phyloP scores from a whole-genome alignment of 164 flowering plant species.

The Cinnamomum chago region DNA sequence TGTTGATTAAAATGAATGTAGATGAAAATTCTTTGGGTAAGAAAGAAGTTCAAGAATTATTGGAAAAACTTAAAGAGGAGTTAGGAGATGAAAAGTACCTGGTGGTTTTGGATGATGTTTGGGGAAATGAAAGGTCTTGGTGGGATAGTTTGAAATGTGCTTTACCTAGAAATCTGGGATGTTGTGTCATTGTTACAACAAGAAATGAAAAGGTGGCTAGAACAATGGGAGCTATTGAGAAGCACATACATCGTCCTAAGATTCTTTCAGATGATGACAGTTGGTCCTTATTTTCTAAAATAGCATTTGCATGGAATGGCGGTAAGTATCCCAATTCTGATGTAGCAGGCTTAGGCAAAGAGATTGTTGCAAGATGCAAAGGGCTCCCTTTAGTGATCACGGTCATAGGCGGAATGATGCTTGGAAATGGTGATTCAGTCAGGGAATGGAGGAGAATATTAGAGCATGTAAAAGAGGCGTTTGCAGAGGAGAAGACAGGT shows the following conservation, averaged over 20 bases:
- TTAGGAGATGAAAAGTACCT: too few relatives aligned
- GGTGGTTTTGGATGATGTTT: too few relatives aligned
- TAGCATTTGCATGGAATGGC: background rate
- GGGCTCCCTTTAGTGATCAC: constrained; percentile 5
- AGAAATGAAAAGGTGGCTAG: too few relatives aligned
- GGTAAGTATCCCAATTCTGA: background rate
- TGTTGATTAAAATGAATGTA: too few relatives aligned
- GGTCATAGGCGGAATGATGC: background rate
- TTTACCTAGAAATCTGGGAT: too few relatives aligned
- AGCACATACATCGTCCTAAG: too few relatives aligned
- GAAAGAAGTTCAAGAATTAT: background rate
- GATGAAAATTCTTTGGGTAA: too few relatives aligned
- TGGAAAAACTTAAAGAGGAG: too few relatives aligned
- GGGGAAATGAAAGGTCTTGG: too few relatives aligned
- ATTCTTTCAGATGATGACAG: background rate
- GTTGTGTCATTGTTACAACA: too few relatives aligned
- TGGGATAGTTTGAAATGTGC: too few relatives aligned
- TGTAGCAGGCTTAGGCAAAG: background rate
- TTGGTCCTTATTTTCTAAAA: constrained; percentile 5
- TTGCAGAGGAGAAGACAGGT: background rate
- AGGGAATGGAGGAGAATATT: background rate
- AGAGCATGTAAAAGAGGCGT: background rate
- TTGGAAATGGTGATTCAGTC: background rate
- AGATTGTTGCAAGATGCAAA: background rate
- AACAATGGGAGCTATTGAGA: too few relatives aligned